These are phyloP conservation scores for Malus asiatica DNA, from an alignment of 306 rosid genomes.

Conservation along the genomic window DNA sequence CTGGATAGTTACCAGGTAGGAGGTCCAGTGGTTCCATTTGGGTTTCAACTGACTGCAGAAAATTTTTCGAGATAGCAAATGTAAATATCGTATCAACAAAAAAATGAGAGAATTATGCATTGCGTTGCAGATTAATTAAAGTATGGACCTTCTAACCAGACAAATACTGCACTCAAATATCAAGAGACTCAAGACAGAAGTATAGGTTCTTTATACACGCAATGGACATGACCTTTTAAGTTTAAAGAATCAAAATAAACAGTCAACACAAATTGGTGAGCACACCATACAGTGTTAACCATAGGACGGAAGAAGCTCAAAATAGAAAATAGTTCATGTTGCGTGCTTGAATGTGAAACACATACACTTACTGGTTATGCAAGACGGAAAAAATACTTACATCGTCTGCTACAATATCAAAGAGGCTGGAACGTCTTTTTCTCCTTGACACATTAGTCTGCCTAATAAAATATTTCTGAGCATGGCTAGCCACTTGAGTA, in stretches of 20 bases:
- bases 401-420: constrained; percentile 87
- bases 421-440: constrained; percentile 94
- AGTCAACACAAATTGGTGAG: not conserved
- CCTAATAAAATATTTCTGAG: constrained; percentile 94
- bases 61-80: not conserved
- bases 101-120: not conserved
- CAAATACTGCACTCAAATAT: not conserved
- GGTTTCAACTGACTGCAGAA: constrained; percentile 60
- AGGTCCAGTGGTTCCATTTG: constrained; percentile 60
- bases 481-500: constrained; percentile 99
- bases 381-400: constrained; percentile 47
- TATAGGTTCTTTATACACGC: not conserved
- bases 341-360: not conserved
- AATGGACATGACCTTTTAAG: not conserved
- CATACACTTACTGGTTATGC: constrained; percentile 1
- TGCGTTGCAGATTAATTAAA: not conserved
- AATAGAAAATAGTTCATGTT: not conserved
- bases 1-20: constrained; percentile 40
- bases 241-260: not conserved
- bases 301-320: not conserved
- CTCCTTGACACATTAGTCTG: constrained; percentile 87
- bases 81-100: not conserved
- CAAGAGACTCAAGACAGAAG: not conserved
- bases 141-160: not conserved
- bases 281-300: constrained; percentile 14